Evolutionary conservation across 2,329 filamentous ascomycete genomes (phyloP), one percentile per base, ranked within the genome.

Genomic region (Neofusicoccum sp.): DNA sequence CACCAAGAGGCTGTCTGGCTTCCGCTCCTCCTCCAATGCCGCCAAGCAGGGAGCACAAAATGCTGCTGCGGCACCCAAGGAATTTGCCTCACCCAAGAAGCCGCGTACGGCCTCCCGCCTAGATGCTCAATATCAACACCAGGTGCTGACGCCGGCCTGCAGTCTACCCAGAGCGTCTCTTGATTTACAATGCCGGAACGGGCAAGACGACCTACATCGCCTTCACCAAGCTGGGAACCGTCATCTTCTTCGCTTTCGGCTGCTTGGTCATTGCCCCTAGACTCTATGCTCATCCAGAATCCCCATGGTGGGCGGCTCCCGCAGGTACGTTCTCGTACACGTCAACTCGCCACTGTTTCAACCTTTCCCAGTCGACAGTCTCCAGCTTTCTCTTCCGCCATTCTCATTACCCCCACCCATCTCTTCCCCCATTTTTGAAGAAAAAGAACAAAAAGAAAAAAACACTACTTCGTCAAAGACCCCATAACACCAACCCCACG

Each of bases 151-250:
- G 3, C 5, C 6, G 4, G 2, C 5, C 12, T 4, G 0, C 30
- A 63, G 63, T 67, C 64, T 71, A 69, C 67, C 70, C 67, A 49
- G 65, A 49, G 63, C 66, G 59, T 12, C 63, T 76, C 6, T 59
- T 71, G 45, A 74, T 76, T 28, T 76, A 76, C 58, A 68, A 75
- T 65, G 72, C 73, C 6, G 73, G 73, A 33, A 70, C 73, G 24
- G 68, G 69, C 9, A 71, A 73, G 38, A 72, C 71, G 6, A 66
- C 71, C 3, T 75, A 67, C 65, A 69, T 76, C 14, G 66, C 67
- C 16, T 73, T 74, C 57, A 73, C 71, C 69, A 76, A 76, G 63
- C 69, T 70, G 28, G 68, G 70, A 44, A 70, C 71, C 3, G 36
- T 76, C 31, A 63, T 74, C 28, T 69, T 75, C 31, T 75, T 74